These are phyloP conservation scores for Cairneyella variabilis DNA, from an alignment of 495 filamentous ascomycete genomes.

Conservation along the genomic window DNA sequence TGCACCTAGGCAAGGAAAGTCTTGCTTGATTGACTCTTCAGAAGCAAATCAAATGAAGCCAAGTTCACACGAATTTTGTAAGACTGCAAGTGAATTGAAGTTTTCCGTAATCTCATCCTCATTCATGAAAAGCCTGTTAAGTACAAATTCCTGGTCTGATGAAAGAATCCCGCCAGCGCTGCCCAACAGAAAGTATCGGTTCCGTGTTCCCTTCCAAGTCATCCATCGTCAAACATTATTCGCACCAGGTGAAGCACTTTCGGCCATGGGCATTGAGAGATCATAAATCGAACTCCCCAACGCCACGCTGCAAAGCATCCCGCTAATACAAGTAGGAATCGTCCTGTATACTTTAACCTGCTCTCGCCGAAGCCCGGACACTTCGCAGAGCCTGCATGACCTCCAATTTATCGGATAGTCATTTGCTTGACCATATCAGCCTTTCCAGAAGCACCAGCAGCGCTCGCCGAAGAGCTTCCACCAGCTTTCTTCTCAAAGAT, in stretches of 20 bases:
- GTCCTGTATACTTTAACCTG: conserved; percentile 22
- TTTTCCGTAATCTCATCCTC: conserved; percentile 11
- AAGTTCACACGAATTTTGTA: not conserved
- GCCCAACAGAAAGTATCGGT: conserved; percentile 1
- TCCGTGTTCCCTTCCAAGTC: conserved; percentile 12
- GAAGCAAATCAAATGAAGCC: not conserved
- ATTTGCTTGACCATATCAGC: conserved; percentile 86
- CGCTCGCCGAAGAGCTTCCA: conserved; percentile 52
- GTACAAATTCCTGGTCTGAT: conserved; percentile 11
- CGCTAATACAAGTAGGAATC: conserved; percentile 27
- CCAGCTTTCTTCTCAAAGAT: conserved; percentile 97
- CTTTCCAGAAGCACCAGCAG: conserved; percentile 49
- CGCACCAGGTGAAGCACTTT: conserved; percentile 32
- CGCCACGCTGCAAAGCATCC: conserved; percentile 24
- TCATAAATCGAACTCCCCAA: conserved; percentile 22
- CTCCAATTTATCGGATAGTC: conserved; percentile 77
- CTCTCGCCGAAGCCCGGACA: conserved; percentile 20
- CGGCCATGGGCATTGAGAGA: conserved; percentile 29
- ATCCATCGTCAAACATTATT: conserved; percentile 28
- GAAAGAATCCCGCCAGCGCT: conserved; percentile 1
- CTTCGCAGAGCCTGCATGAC: conserved; percentile 21
- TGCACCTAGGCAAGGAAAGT: not conserved
- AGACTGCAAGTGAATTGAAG: not conserved
- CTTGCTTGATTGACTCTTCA: not conserved
- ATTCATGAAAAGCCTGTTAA: conserved; percentile 14